Evolutionary conservation across 2,329 filamentous ascomycete species (phyloP), one percentile per base, ranked within the genome.

Genomic region (Lasiodiplodia hormozganensis): DNA sequence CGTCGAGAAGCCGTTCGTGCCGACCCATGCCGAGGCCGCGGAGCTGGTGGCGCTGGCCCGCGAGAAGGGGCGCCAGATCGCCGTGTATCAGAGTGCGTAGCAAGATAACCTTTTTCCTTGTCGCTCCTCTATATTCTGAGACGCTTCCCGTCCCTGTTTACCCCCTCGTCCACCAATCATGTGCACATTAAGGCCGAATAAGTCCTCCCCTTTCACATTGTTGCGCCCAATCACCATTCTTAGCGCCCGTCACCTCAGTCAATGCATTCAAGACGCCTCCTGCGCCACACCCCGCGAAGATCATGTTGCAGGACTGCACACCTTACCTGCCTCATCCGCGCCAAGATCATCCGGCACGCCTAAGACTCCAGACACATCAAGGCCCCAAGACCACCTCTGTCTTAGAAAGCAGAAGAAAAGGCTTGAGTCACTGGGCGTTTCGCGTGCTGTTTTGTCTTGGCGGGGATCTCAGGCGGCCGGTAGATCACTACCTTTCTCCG

Each of bases 1-100:
- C 65, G 90, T 91, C 60, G 92, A 95, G 82, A 95, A 95, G 83
- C 92, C 92, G 2, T 95, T 95, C 77, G 91, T 92, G 14, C 90
- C 92, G 23, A 91, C 89, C 1, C 83, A 86, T 1, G 83, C 86
- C 69, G 89, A 94, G 79, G 92, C 92, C 12, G 84, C 87, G 40
- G 80, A 87, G 72, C 86, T 95, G 7, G 85, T 77, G 54, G 75
- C 76, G 36, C 75, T 81, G 62, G 78, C 80, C 1, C 72, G 77
- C 70, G 74, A 76, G 69, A 80, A 73, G 18, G 79, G 77, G 21
- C 81, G 78, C 72, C 70, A 79, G 68, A 77, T 83, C 51, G 82
- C 82, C 67, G 83, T 86, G 52, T 84, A 84, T 68, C 82, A 85
- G 69, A 82, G 62, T 65, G 25, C 18, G 60, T 64, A 31, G 34